phyloP scores from a whole-genome alignment of 2,329 filamentous ascomycete species.

The Amauroascus verrucosus region DNA sequence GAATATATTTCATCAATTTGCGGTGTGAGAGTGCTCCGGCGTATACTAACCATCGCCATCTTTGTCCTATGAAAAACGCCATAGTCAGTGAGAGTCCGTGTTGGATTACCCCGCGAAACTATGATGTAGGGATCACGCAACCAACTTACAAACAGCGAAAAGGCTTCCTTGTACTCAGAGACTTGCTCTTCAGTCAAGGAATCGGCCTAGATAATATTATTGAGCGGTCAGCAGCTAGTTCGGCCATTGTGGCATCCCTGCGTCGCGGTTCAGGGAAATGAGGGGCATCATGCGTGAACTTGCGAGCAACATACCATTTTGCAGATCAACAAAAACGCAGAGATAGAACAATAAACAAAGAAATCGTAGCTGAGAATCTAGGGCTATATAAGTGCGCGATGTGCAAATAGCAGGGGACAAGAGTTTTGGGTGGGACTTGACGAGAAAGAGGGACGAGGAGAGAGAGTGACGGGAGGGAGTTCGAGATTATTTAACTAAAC shows the following conservation, averaged over 20 bases:
- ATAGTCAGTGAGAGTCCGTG: conserved; percentile 12
- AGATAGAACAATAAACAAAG: background rate
- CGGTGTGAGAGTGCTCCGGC: background rate
- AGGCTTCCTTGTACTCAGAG: conserved; percentile 99
- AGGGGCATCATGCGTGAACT: background rate
- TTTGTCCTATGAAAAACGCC: conserved; percentile 55
- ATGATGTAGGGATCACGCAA: background rate
- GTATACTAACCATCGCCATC: conserved; percentile 72
- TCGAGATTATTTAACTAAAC: background rate
- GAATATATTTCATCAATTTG: background rate
- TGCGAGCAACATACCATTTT: conserved; percentile 5
- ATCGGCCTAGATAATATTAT: conserved; percentile 59
- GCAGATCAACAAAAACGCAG: background rate
- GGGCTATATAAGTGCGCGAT: background rate
- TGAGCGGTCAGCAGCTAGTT: background rate
- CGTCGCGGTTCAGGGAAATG: background rate
- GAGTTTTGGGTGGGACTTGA: background rate
- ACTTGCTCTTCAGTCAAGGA: conserved; percentile 99
- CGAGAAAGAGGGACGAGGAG: background rate
- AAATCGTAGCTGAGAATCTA: background rate
- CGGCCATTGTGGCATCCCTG: background rate
- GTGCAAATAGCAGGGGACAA: background rate
- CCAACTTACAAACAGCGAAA: conserved; percentile 93
- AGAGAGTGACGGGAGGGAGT: background rate
- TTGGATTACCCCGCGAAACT: conserved; percentile 6